Conservation (phyloP, 2,329 filamentous ascomycete species). For the Ophiostoma triangulosporum region DNA sequence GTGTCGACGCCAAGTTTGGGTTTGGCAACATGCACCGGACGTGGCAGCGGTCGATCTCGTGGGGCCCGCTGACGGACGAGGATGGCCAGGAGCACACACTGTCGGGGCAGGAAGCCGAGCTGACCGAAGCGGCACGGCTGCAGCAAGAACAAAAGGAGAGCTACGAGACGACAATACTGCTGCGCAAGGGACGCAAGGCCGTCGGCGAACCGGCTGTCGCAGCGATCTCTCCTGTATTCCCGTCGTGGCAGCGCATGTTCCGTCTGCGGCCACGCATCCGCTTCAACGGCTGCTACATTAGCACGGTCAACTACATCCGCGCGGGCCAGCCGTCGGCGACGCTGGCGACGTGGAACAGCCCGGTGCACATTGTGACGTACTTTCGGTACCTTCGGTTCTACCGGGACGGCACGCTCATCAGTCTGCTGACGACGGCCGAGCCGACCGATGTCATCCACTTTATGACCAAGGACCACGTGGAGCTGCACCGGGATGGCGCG, state of each 20-base stretch:
- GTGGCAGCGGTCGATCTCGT: slow-evolving; percentile 49
- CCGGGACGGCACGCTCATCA: slow-evolving; percentile 73
- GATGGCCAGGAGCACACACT: background rate
- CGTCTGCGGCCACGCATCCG: slow-evolving; percentile 71
- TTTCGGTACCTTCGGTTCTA: slow-evolving; percentile 95
- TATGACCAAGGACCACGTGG: slow-evolving; percentile 57
- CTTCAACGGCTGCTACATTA: slow-evolving; percentile 94
- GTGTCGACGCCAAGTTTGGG: slow-evolving; percentile 57
- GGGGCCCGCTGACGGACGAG: slow-evolving; percentile 34
- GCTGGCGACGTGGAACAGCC: slow-evolving; percentile 59
- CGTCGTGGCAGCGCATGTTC: slow-evolving; percentile 58
- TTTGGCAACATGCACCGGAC: slow-evolving; percentile 74
- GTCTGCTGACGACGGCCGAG: slow-evolving; percentile 66
- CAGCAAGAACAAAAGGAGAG: slow-evolving; percentile 18
- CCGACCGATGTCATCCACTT: slow-evolving; percentile 80
- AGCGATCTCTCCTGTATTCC: slow-evolving; percentile 14
- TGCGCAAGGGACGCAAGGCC: slow-evolving; percentile 31
- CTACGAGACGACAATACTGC: slow-evolving; percentile 25
- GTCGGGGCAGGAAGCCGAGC: slow-evolving; percentile 6
- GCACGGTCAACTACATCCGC: slow-evolving; percentile 88
- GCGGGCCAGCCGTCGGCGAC: slow-evolving; percentile 60
- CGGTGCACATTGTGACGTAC: slow-evolving; percentile 93
- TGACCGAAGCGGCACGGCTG: slow-evolving; percentile 14
- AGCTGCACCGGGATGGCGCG: slow-evolving; percentile 25
- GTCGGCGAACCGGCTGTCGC: background rate